Evolutionary conservation across 164 flowering plant genomes (phyloP), one percentile per base, ranked within the genome.

Genomic region (Sedum album): DNA sequence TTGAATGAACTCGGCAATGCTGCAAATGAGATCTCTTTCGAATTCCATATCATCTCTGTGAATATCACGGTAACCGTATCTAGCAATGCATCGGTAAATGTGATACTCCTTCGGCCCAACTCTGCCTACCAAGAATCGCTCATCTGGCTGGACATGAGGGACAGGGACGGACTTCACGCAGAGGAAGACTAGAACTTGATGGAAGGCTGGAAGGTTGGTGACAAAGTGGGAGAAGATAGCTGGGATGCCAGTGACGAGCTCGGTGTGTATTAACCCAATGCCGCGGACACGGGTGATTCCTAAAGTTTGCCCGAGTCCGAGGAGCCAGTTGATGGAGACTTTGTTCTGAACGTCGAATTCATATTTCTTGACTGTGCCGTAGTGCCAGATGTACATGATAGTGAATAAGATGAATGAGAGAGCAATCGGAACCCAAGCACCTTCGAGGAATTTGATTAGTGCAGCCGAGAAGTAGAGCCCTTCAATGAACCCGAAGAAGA

Each of bases 151-250:
- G 26, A 89, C 90, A 60, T 84, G 88, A 30, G 91, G 95, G 14
- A 89, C 86, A 2, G 95, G 91, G 28, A 89, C 91, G 0, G 87
- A 86, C 65, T 89, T 89, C 62, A 89, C 60, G 72, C 95, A 89
- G 42, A 89, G 82, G 73, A 87, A 84, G 67, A 89, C 88, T 0
- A 89, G 70, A 44, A 89, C 90, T 68, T 89, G 86, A 72, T 87
- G 95, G 77, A 89, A 87, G 39, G 95, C 95, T 0, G 95, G 95
- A 26, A 89, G 88, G 67, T 89, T 88, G 51, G 94, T 85, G 67
- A 88, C 87, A 60, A 88, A 88, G 68, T 86, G 94, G 42, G 91
- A 84, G 79, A 89, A 87, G 11, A 89, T 85, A 20, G 91, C 87
- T 0, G 95, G 95, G 70, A 89, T 84, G 8, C 94, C 94, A 0